Evolutionary conservation across 2,329 filamentous ascomycete species (phyloP).

Genomic region (Beauveria sp.): DNA sequence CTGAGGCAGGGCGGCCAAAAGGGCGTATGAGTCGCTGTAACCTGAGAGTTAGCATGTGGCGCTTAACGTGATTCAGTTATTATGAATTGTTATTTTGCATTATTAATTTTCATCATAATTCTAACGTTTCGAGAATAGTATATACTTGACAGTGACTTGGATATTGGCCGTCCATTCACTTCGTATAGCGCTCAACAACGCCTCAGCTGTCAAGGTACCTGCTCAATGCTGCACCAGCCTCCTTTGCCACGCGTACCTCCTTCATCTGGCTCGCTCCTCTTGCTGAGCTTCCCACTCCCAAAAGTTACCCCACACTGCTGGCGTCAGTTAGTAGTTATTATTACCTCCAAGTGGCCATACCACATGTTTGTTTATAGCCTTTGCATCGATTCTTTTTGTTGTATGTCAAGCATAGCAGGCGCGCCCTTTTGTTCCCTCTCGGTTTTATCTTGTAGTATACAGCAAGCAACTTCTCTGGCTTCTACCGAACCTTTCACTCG

Average conservation of each 20-base stretch:
- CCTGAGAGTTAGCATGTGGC: background rate
- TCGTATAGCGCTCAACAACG: background rate
- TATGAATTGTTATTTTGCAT: too few species aligned
- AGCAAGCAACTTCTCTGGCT: background rate
- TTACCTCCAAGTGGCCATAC: slow-evolving; percentile 7
- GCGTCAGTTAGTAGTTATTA: background rate
- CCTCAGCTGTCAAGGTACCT: background rate
- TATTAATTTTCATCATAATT: too few species aligned
- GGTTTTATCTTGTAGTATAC: background rate
- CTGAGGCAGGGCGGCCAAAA: background rate
- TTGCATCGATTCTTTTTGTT: background rate
- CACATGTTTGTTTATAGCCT: slow-evolving; percentile 4
- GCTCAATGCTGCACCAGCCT: background rate
- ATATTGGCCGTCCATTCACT: background rate
- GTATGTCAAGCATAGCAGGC: background rate
- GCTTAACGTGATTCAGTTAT: too few species aligned
- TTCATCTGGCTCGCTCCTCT: background rate
- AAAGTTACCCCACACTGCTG: slow-evolving; percentile 7
- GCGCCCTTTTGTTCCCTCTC: background rate
- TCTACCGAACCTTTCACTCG: background rate
- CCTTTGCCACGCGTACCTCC: slow-evolving; percentile 1
- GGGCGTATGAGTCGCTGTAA: background rate
- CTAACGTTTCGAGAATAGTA: too few species aligned
- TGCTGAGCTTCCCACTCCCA: background rate
- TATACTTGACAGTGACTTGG: too few species aligned